These are phyloP conservation scores for Termitomyces sp. DNA, from an alignment of 768 basidiomycete genomes.

Conservation along the genomic window DNA sequence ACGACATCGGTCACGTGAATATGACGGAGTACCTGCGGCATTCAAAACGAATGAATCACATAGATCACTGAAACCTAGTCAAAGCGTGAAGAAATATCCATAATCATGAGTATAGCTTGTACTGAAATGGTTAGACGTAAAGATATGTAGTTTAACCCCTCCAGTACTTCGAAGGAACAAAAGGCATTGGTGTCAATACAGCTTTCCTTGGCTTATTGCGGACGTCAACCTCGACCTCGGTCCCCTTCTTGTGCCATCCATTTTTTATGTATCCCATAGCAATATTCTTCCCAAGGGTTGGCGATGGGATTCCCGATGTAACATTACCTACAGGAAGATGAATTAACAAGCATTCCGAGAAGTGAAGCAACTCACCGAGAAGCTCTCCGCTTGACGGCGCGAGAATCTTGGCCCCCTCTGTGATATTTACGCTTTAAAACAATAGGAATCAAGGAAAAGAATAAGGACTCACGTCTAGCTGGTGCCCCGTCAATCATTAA, in stretches of 20 bases:
- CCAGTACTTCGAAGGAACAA: slow-evolving; percentile 78
- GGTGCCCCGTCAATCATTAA: slow-evolving; percentile 79
- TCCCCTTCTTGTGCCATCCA: slow-evolving; percentile 90
- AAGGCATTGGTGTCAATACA: slow-evolving; percentile 80
- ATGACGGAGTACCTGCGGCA: too few relatives aligned
- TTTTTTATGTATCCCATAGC: slow-evolving; percentile 89
- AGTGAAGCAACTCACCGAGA: slow-evolving; percentile 43
- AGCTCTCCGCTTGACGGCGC: slow-evolving; percentile 45
- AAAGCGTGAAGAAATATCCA: too few relatives aligned
- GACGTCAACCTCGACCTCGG: slow-evolving; percentile 78
- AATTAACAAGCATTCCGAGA: background rate
- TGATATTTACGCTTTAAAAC: background rate
- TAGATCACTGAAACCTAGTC: too few relatives aligned
- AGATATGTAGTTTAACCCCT: slow-evolving; percentile 33
- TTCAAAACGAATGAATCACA: too few relatives aligned
- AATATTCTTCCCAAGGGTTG: slow-evolving; percentile 84
- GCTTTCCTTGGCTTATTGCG: slow-evolving; percentile 75
- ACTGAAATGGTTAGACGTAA: background rate
- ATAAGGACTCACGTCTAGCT: slow-evolving; percentile 60
- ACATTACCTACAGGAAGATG: slow-evolving; percentile 49
- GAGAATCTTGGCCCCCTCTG: slow-evolving; percentile 78
- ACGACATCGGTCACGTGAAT: background rate
- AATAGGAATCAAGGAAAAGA: background rate
- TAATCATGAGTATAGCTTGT: background rate
- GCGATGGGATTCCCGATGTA: slow-evolving; percentile 95